phyloP scores from a whole-genome alignment of 1,139 yeast species.

The Suhomyces chickasaworum region DNA sequence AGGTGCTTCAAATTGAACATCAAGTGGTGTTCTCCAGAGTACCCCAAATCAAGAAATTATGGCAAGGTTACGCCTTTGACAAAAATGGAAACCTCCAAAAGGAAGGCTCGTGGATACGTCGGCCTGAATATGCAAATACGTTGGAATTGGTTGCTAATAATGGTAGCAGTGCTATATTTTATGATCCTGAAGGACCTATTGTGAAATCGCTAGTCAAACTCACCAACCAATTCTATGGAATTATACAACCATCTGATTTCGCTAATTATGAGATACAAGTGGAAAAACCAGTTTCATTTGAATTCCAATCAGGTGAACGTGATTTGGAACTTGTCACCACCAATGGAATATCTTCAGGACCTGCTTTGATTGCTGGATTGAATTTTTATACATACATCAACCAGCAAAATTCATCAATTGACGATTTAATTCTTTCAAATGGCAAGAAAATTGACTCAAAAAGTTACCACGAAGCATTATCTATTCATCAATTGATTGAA shows the following conservation, averaged over 20 bases:
- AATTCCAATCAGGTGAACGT: slow-evolving; percentile 37
- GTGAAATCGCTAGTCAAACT: slow-evolving; percentile 54
- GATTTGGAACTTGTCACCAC: slow-evolving; percentile 61
- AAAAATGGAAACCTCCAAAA: slow-evolving; percentile 36
- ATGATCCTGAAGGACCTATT: slow-evolving; percentile 80
- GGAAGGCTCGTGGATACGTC: slow-evolving; percentile 59
- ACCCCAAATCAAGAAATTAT: slow-evolving; percentile 38
- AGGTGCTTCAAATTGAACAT: slow-evolving; percentile 26
- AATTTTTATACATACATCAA: slow-evolving; percentile 45
- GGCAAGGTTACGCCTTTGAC: slow-evolving; percentile 55
- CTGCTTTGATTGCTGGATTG: slow-evolving; percentile 77
- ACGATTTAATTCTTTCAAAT: background rate
- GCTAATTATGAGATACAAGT: slow-evolving; percentile 57
- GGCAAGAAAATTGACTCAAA: background rate
- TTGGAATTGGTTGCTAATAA: slow-evolving; percentile 66
- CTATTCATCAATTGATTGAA: slow-evolving; percentile 75
- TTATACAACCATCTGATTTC: slow-evolving; percentile 65
- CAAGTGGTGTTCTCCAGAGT: slow-evolving; percentile 31
- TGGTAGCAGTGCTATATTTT: slow-evolving; percentile 77
- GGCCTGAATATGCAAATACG: slow-evolving; percentile 68
- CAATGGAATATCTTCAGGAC: slow-evolving; percentile 82
- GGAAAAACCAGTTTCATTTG: slow-evolving; percentile 54
- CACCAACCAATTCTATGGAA: slow-evolving; percentile 57
- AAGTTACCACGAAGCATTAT: slow-evolving; percentile 38
- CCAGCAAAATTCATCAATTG: background rate